Evolutionary conservation across 164 flowering plant species (phyloP), one percentile per base, ranked within the genome.

Genomic region (Vitis rotundifolia): DNA sequence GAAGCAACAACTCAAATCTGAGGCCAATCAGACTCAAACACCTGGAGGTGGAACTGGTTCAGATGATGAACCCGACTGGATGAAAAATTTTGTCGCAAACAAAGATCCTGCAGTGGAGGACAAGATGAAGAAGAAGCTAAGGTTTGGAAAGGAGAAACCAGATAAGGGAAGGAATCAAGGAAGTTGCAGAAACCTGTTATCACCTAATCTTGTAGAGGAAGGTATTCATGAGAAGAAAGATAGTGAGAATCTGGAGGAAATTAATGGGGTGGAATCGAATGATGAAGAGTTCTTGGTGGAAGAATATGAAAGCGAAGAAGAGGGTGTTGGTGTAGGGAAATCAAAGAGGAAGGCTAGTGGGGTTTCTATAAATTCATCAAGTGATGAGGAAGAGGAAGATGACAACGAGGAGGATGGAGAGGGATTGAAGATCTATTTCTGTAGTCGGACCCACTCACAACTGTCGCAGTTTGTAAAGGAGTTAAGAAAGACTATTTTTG

Each of bases 361-460:
- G 11, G 76, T 49, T 68, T 78, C 74, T 59, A 47, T 69, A 71
- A 72, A 78, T 77, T 86, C 88, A 1, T 87, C 91, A 2, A 86
- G 91, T 68, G 95, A 86, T 15, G 98, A 86, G 54, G 94, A 83
- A 7, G 87, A 80, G 12, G 86, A 75, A 5, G 87, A 80, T 16
- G 87, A 74, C 18, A 72, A 73, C 28, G 87, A 76, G 48, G 85
- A 73, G 49, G 90, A 79, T 37, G 47, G 85, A 74, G 68, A 79
- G n/a, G 61, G 68, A 37, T 62, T 85, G 52, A 90, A 89, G 86
- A 84, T 96, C 64, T 96, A 84, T 57, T 96, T 92, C 64, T 93
- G 97, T 68, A 96, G 98, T 69, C 72, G 99, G 49, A 96, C 99
- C 12, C 99, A 92, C 81, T 96, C 99, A 5, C 99, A 96, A 82